Conservation (phyloP, 331 rosid species). For the Malus hybrid region DNA sequence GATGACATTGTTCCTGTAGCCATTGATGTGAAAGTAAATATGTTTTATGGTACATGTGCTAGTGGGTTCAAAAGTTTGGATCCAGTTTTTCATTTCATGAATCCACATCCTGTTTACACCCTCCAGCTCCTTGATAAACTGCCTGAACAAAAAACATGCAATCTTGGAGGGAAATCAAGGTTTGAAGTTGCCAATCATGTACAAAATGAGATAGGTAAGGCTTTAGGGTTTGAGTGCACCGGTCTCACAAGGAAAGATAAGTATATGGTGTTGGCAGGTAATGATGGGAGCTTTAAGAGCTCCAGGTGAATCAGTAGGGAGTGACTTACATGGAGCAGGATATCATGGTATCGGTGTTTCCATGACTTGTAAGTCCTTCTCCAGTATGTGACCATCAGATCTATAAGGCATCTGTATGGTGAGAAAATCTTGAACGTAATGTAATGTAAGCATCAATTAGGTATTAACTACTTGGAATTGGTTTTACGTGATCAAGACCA, state of each 20-base stretch:
- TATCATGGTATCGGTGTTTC: not conserved
- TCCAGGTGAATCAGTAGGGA: not conserved
- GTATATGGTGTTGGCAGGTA: conserved; percentile 48
- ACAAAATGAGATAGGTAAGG: conserved; percentile 42
- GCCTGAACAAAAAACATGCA: conserved; percentile 17
- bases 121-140: conserved; percentile 25
- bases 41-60: conserved; percentile 66
- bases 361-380: not conserved
- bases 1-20: conserved; percentile 62
- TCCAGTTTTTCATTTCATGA: conserved; percentile 31
- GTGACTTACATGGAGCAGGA: not conserved
- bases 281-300: conserved; percentile 32
- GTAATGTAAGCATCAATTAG: not conserved
- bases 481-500: not conserved
- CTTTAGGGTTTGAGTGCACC: conserved; percentile 46
- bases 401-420: not conserved
- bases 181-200: conserved; percentile 62
- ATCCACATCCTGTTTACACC: conserved; percentile 34
- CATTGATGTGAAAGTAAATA: conserved; percentile 31
- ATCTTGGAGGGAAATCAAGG: conserved; percentile 29
- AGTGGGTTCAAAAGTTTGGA: conserved; percentile 47
- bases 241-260: conserved; percentile 50
- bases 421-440: not conserved
- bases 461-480: not conserved
- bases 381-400: not conserved